Evolutionary conservation across 805 yeast species (phyloP).

Genomic region (Starmerella bombicola): DNA sequence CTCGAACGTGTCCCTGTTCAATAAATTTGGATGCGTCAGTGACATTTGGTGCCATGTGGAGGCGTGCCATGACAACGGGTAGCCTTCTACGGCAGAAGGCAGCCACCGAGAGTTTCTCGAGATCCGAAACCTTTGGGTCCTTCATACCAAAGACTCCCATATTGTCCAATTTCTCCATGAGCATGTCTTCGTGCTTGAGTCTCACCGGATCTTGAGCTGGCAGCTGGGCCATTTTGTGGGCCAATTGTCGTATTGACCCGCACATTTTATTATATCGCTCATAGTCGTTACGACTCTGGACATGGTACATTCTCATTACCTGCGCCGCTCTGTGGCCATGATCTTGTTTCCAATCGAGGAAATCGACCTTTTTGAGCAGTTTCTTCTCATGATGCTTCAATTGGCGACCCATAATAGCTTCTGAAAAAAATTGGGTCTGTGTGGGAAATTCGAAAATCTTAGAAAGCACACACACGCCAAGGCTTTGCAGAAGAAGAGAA

Average conservation of each 20-base stretch:
- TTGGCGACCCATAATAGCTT: conserved; percentile 36
- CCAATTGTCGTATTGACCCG: conserved; percentile 80
- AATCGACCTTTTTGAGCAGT: conserved; percentile 86
- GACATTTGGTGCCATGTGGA: conserved; percentile 85
- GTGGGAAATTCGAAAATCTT: too few relatives aligned
- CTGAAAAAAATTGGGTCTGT: too few relatives aligned
- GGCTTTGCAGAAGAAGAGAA: too few relatives aligned
- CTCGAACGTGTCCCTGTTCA: conserved; percentile 95
- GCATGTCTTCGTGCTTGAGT: conserved; percentile 72
- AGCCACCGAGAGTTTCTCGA: conserved; percentile 86
- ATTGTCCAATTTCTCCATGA: conserved; percentile 72
- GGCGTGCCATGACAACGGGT: conserved; percentile 86
- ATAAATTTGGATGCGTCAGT: conserved; percentile 80
- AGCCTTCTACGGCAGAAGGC: conserved; percentile 85
- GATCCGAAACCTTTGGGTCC: conserved; percentile 75
- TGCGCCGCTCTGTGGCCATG: conserved; percentile 91
- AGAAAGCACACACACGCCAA: too few relatives aligned
- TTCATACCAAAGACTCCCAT: conserved; percentile 80
- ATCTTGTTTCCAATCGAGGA: conserved; percentile 95
- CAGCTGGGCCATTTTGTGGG: conserved; percentile 70
- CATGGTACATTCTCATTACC: conserved; percentile 87
- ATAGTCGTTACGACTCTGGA: conserved; percentile 91
- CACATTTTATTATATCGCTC: conserved; percentile 86
- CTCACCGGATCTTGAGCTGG: conserved; percentile 82
- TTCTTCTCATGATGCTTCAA: conserved; percentile 93